Evolutionary conservation across 139 green algal species (phyloP), one percentile per base, ranked within the genome.

Genomic region (Coelastrella sp.): DNA sequence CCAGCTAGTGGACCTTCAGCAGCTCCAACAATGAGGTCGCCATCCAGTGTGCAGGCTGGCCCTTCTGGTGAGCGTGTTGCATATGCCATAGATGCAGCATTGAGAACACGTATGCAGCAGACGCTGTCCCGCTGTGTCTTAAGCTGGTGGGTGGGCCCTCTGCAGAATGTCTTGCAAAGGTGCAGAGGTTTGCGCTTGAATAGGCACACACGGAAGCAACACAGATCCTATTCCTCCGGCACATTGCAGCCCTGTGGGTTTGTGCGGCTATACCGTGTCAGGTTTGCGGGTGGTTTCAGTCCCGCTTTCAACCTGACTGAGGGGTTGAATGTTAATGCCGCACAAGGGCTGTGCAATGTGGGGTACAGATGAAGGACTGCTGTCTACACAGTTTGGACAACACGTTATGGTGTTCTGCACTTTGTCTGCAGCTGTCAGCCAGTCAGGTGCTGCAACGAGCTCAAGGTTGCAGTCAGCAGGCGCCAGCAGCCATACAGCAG

Each of bases 11-110:
- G 13, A 58, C 23, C 74, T 14, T 57, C 74, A 57, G 74, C 74
- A 57, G 74, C 74, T 59, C 74, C 57, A 23, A 80, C 74, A 8
- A 16, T 80, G 22, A 80, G 22, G 2, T n/a, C 74, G 58, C 74
- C 23, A 16, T 58, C 74, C 57, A 7, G 74, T 8, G 74, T 19
- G 13, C 74, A 80, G 16, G 79, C 79, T 73, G 57, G 22, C 22
- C 10, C 56, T 23, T 19, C 58, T 71, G 79, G 79, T 73, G 19
- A 90, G 73, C 76, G 68, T 14, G 11, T 71, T 84, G 60, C 88
- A 82, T 20, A 80, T 89, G 10, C 84, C 91, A 59, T 81, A 93
- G 89, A 89, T 71, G 64, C 64, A 71, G 64, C 64, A 71, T 14
- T 71, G 16, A 14, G 11, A 71, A 71, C 64, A 11, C 3, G 0